These are phyloP conservation scores for Chamaecyparis obtusa DNA, from an alignment of 75 land plant species.

Conservation along the genomic window DNA sequence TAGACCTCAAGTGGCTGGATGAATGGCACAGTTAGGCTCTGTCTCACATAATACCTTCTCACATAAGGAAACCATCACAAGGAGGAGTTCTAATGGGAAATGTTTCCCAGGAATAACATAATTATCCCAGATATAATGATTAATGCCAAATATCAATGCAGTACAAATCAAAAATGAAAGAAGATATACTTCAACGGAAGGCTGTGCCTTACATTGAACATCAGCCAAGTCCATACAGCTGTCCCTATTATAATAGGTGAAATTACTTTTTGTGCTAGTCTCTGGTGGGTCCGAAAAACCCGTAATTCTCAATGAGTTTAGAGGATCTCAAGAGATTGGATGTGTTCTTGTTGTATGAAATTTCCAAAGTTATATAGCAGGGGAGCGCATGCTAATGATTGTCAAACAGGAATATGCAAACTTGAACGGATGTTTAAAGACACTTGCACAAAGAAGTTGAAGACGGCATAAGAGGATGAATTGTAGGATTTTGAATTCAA, in stretches of 20 bases:
- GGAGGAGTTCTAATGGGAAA: not conserved
- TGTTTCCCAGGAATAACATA: not conserved
- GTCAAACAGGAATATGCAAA: not conserved
- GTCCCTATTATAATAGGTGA: not conserved
- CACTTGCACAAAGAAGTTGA: not conserved
- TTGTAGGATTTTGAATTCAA: not conserved
- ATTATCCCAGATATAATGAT: not conserved
- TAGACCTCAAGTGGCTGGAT: not conserved
- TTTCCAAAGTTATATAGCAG: not conserved
- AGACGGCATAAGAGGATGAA: not conserved
- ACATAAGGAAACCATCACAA: not conserved
- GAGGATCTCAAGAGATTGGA: not conserved
- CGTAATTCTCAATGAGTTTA: not conserved
- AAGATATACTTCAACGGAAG: not conserved
- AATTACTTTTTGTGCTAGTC: not conserved
- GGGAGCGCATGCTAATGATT: not conserved
- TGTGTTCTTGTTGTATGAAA: not conserved
- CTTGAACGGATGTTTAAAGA: not conserved
- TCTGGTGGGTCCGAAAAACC: not conserved
- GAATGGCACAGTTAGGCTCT: not conserved
- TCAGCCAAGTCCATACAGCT: not conserved
- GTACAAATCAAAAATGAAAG: not conserved
- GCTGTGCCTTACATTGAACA: not conserved
- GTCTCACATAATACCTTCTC: not conserved
- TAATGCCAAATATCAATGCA: not conserved